Evolutionary conservation across 805 yeast species (phyloP).

Genomic region (Crinitomyces ghanaensis): DNA sequence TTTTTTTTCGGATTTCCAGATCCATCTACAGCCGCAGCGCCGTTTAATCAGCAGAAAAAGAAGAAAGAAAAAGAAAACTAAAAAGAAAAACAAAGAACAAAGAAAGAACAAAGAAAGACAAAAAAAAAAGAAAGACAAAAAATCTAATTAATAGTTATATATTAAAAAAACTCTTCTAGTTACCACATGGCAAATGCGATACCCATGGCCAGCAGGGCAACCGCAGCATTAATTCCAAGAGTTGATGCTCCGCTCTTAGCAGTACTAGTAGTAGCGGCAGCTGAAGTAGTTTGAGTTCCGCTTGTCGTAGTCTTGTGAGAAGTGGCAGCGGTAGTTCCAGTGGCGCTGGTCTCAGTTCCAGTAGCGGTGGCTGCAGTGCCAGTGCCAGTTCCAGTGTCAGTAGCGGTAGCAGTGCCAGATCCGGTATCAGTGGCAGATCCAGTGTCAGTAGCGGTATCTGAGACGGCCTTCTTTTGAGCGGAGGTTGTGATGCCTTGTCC

Average conservation of each 20-base stretch:
- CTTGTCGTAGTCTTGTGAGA: conserved; percentile 6
- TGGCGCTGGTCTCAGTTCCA: conserved; percentile 6
- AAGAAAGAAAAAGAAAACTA: conserved; percentile 18
- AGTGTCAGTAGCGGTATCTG: conserved; percentile 6
- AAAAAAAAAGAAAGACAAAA: conserved; percentile 3
- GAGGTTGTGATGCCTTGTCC: conserved; percentile 15
- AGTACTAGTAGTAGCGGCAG: conserved; percentile 7
- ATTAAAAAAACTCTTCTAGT: not conserved
- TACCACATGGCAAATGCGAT: too few species aligned
- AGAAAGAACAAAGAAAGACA: conserved; percentile 9
- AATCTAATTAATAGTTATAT: not conserved
- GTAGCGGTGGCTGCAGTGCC: conserved; percentile 8
- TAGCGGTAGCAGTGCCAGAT: conserved; percentile 8
- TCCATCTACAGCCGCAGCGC: not conserved
- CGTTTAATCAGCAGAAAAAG: conserved; percentile 12
- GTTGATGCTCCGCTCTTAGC: too few species aligned
- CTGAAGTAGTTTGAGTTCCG: conserved; percentile 9
- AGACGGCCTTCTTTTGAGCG: conserved; percentile 2
- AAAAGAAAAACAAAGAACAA: conserved; percentile 11
- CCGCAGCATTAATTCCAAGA: too few species aligned
- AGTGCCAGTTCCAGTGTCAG: conserved; percentile 9
- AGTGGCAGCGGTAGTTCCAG: conserved; percentile 5
- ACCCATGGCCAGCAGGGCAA: too few species aligned
- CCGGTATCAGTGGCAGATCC: conserved; percentile 8
- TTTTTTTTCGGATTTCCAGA: too few species aligned